A percentile compares a stretch with the other conserved stretches of the same genome.
Conservation (phyloP, 768 basidiomycete species). For the Candolleomyces aberdarensis region DNA sequence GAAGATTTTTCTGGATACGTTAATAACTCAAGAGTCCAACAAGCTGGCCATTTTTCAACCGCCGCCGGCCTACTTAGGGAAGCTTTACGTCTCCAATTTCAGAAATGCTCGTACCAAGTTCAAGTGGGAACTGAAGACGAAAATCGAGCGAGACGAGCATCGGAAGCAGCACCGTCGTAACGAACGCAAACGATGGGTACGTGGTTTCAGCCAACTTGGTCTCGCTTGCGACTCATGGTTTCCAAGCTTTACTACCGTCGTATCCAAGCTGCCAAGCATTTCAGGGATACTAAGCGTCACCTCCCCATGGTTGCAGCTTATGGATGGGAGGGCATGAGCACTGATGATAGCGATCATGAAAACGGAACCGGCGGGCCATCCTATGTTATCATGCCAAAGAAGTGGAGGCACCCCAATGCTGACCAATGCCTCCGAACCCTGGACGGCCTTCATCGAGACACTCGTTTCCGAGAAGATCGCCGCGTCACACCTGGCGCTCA, state of each 20-base stretch:
- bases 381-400: background rate
- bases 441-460: background rate
- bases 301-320: background rate
- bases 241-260: background rate
- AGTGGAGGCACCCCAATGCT: background rate
- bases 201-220: too few species aligned
- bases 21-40: too few species aligned
- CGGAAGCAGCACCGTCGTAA: too few species aligned
- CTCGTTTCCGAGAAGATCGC: background rate
- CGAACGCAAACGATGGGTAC: too few species aligned
- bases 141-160: too few species aligned
- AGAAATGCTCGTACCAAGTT: too few species aligned
- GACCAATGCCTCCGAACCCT: background rate
- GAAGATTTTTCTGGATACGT: background rate
- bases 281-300: background rate
- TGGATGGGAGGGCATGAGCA: background rate
- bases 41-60: too few species aligned
- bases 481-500: background rate
- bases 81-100: too few species aligned
- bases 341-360: background rate
- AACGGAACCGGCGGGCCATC: background rate
- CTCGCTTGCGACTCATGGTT: too few species aligned
- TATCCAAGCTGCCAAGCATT: background rate
- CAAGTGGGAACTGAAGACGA: too few species aligned
- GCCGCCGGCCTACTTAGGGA: too few species aligned